Evolutionary conservation across 139 green algal species (phyloP), one percentile per base, ranked within the genome.

Genomic region (Axilococcus clingmanii): DNA sequence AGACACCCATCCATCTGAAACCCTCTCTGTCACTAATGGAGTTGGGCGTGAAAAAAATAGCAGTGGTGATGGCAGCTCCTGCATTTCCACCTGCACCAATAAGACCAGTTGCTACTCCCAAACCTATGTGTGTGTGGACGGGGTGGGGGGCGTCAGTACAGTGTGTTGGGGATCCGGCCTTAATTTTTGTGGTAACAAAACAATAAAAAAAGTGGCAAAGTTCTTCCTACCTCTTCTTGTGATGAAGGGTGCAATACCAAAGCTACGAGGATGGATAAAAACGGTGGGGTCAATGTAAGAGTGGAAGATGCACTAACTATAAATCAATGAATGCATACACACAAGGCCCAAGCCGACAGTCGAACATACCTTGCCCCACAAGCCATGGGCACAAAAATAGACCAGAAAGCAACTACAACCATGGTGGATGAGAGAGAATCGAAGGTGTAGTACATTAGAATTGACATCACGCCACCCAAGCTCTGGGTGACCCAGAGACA

Each of bases 71-170:
- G 15, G 78, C 79, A 14, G 76, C 69, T 29, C 91, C 91, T 3
- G 75, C 63, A 73, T 94, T 95, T 30, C 89, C 91, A 36, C 91
- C 91, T 16, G 89, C 86, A 36, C 88, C 86, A 22, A 95, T 76
- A 3, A 94, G 66, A 25, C 91, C 91, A 22, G 83, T 89, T 3
- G 88, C 78, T 9, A 94, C 62, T 15, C 91, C 91, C 32, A 89
- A 77, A 69, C 48, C 83, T n/a, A n/a, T n/a, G n/a, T n/a, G n/a
- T n/a, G n/a, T n/a, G n/a, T n/a, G n/a, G 75, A 30, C 14, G 47
- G 55, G 19, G 55, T 62, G 29, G 55, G 54, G 7, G 51, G 40
- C 6, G 49, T 35, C 20, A 41, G 19, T 52, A n/a, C 45, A 8
- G 5, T 17, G 12, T 12, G 9, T 12, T n/a, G n/a, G n/a, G n/a